phyloP scores from a whole-genome alignment of 1,139 yeast genomes.

The Suhomyces maxii region DNA sequence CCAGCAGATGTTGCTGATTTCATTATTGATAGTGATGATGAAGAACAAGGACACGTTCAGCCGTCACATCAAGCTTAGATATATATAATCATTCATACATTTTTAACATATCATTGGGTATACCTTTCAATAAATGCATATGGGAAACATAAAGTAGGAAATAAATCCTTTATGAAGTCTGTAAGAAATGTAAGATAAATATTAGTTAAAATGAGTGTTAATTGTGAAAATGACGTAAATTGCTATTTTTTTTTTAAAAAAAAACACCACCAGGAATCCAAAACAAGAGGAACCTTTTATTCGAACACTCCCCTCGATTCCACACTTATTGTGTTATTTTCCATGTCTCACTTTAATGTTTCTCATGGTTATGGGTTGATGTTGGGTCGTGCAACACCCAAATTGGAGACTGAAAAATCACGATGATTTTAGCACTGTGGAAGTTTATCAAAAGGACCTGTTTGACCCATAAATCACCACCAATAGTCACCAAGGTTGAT shows the following conservation, averaged over 20 bases:
- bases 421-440: background rate
- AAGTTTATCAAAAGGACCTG: too few species aligned
- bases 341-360: too few species aligned
- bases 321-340: too few species aligned
- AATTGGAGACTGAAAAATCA: background rate
- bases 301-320: too few species aligned
- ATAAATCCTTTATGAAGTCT: too few species aligned
- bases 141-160: background rate
- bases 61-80: slow-evolving; percentile 6
- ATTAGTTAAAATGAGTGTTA: too few species aligned
- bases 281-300: too few species aligned
- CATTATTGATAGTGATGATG: slow-evolving; percentile 51
- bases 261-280: too few species aligned
- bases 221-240: too few species aligned
- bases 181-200: too few species aligned
- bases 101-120: background rate
- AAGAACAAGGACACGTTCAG: slow-evolving; percentile 16
- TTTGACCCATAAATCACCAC: background rate
- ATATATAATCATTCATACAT: background rate
- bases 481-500: background rate
- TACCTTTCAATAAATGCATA: background rate
- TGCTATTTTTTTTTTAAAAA: too few species aligned
- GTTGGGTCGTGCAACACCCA: background rate
- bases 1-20: slow-evolving; percentile 30
- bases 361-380: background rate